Evolutionary conservation across 768 basidiomycete genomes (phyloP).

Genomic region (Piloderma croceum): DNA sequence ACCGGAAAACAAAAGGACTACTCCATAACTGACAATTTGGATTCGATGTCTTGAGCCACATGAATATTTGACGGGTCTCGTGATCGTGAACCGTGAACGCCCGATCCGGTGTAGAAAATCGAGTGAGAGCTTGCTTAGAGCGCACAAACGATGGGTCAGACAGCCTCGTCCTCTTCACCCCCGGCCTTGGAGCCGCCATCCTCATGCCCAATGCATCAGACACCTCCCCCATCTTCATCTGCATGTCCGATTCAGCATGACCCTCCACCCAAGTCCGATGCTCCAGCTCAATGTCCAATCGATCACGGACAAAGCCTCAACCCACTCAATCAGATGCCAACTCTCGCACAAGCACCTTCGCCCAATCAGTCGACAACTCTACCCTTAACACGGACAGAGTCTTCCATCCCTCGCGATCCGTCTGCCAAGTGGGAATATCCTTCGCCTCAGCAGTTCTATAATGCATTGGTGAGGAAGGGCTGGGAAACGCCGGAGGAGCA

Average conservation of each 20-base stretch:
- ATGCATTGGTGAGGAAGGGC: constrained; percentile 92
- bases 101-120: no score
- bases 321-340: constrained; percentile 82
- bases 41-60: no score
- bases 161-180: no score
- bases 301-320: constrained; percentile 54
- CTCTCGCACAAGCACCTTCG: constrained; percentile 64
- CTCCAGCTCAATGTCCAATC: constrained; percentile 54
- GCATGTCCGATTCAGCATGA: constrained; percentile 45
- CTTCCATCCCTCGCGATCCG: constrained; percentile 76
- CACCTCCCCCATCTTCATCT: no score
- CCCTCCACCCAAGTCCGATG: constrained; percentile 19
- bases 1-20: no score
- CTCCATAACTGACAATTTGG: no score
- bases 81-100: no score
- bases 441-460: constrained; percentile 96
- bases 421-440: constrained; percentile 85
- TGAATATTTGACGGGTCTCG: no score
- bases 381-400: constrained; percentile 68
- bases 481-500: constrained; percentile 97
- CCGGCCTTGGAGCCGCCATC: no score
- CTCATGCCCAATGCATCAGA: no score
- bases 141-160: no score
- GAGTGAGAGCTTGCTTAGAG: no score
- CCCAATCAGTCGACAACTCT: constrained; percentile 53